These are phyloP conservation scores for Thymus quinquecostatus DNA, from an alignment of 257 asterid species.

Conservation along the genomic window DNA sequence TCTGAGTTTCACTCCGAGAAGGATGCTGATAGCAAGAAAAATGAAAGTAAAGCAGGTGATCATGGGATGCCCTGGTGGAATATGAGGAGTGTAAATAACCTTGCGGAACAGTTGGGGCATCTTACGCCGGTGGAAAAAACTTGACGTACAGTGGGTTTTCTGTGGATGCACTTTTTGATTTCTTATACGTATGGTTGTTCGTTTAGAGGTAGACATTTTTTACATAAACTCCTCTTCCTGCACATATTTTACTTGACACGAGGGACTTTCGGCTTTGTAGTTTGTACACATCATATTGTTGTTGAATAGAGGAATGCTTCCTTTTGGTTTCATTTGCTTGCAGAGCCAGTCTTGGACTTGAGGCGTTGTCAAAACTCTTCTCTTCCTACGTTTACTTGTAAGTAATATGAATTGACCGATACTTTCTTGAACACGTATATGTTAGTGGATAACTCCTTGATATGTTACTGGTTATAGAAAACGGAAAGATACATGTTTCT, in stretches of 20 bases:
- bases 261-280: constrained; percentile 43
- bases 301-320: constrained; percentile 40
- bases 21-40: constrained; percentile 48
- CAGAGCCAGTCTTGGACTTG: neutral
- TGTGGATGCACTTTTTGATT: constrained; percentile 32
- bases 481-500: constrained; percentile 2
- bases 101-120: constrained; percentile 76
- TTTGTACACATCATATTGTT: constrained; percentile 48
- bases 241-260: constrained; percentile 40
- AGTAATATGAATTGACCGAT: neutral
- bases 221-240: constrained; percentile 32
- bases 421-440: neutral
- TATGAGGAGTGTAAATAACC: constrained; percentile 63
- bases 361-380: no score
- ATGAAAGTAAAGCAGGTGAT: constrained; percentile 51
- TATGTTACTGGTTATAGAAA: neutral
- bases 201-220: constrained; percentile 34
- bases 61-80: constrained; percentile 69
- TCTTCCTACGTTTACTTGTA: neutral
- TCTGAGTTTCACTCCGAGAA: constrained; percentile 53
- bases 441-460: neutral
- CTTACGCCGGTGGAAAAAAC: constrained; percentile 84
- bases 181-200: constrained; percentile 36
- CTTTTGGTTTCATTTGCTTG: constrained; percentile 30
- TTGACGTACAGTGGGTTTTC: constrained; percentile 44